These are phyloP conservation scores for Botrytis sinoallii DNA, from an alignment of 2,329 filamentous ascomycete species.

Conservation along the genomic window DNA sequence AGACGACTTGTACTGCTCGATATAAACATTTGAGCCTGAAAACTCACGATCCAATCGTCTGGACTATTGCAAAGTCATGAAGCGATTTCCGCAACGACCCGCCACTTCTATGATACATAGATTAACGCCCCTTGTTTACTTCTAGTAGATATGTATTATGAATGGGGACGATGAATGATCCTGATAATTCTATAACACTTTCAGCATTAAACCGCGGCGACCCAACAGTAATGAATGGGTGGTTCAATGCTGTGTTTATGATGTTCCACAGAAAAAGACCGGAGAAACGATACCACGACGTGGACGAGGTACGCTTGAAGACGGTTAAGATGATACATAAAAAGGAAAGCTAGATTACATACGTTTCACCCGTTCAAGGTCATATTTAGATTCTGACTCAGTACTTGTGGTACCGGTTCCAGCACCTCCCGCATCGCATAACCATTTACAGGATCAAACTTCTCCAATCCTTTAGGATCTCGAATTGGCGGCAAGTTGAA, in stretches of 20 bases:
- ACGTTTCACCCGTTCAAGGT: neutral
- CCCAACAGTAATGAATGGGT: no score
- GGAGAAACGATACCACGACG: neutral
- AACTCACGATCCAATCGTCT: no score
- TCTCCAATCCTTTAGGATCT: no score
- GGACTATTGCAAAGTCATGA: neutral
- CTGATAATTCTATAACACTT: no score
- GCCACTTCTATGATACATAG: neutral
- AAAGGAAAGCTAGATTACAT: neutral
- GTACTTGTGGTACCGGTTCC: neutral
- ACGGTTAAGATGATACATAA: neutral
- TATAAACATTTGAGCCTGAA: neutral
- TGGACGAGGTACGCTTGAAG: neutral
- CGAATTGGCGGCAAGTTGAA: neutral
- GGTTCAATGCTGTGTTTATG: neutral
- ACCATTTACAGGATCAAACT: neutral
- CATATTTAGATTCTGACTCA: rapidly evolving
- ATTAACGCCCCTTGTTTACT: neutral
- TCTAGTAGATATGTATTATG: no score
- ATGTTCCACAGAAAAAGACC: neutral
- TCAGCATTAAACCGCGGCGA: no score
- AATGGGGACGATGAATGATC: no score
- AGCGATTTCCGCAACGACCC: neutral
- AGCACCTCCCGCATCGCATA: neutral
- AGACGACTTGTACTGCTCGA: neutral